Percentiles rank a stretch among this genome's conserved stretches.
Conservation (phyloP, 1,139 yeast species). For the Geotrichum aggregatum region DNA sequence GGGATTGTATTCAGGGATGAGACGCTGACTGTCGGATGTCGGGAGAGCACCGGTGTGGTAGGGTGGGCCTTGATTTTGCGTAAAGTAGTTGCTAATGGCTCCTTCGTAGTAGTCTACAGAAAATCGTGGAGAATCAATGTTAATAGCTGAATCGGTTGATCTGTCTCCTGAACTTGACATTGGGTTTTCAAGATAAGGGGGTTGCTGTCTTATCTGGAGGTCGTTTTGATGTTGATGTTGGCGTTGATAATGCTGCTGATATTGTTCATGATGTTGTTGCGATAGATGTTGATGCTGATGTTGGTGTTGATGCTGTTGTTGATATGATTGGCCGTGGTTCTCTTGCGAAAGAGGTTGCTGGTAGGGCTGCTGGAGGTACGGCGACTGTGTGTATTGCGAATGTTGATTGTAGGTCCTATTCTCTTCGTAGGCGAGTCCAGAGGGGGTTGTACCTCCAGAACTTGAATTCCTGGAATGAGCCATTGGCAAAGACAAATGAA, state of each 20-base stretch:
- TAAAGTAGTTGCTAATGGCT: conserved; percentile 12
- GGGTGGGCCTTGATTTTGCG: not conserved
- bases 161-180: not conserved
- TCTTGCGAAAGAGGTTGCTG: no score
- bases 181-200: not conserved
- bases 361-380: no score
- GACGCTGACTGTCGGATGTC: no score
- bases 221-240: not conserved
- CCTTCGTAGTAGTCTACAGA: conserved; percentile 17
- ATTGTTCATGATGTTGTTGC: not conserved
- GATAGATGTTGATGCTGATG: not conserved
- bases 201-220: not conserved
- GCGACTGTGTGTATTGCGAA: no score
- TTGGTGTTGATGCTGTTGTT: not conserved
- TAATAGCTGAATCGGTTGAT: not conserved
- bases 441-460: no score
- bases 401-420: no score
- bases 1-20: not conserved
- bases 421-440: no score
- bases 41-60: not conserved
- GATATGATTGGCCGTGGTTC: not conserved
- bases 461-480: no score
- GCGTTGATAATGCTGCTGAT: not conserved
- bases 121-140: not conserved
- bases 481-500: no score